Conservation (phyloP, 192 early-diverging fungal genomes). For the Podila minutissima region DNA sequence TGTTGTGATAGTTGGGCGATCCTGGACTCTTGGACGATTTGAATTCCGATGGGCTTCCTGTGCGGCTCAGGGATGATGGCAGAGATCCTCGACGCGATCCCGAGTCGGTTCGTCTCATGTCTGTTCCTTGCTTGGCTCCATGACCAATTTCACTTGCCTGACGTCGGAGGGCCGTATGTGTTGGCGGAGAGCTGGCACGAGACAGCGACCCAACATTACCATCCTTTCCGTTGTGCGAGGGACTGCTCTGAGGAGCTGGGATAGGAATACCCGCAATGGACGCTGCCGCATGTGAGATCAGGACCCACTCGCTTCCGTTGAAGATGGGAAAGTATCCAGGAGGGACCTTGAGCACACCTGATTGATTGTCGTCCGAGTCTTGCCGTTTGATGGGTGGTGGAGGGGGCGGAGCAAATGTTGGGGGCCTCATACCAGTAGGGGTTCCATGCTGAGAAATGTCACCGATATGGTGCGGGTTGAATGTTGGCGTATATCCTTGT, state of each 20-base stretch:
- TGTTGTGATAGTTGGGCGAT: conserved; percentile 22
- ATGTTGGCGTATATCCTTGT: conserved; percentile 13
- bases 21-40: conserved; percentile 31
- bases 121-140: background rate
- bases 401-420: background rate
- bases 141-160: conserved; percentile 24
- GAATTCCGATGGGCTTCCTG: conserved; percentile 32
- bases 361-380: conserved; percentile 26
- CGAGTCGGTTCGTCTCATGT: conserved; percentile 22
- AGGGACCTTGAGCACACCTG: conserved; percentile 39
- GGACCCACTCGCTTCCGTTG: conserved; percentile 44
- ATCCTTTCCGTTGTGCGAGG: conserved; percentile 7
- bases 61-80: conserved; percentile 21
- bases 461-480: conserved; percentile 9
- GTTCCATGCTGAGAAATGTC: background rate
- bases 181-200: conserved; percentile 7
- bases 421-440: background rate
- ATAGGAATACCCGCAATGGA: conserved; percentile 31
- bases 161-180: conserved; percentile 11
- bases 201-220: background rate
- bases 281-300: conserved; percentile 40
- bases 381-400: conserved; percentile 19
- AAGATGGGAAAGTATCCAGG: conserved; percentile 48
- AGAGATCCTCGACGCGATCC: conserved; percentile 39
- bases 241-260: conserved; percentile 33